These are phyloP conservation scores for Citeromyces siamensis DNA, from an alignment of 1,139 yeast genomes.

Conservation along the genomic window DNA sequence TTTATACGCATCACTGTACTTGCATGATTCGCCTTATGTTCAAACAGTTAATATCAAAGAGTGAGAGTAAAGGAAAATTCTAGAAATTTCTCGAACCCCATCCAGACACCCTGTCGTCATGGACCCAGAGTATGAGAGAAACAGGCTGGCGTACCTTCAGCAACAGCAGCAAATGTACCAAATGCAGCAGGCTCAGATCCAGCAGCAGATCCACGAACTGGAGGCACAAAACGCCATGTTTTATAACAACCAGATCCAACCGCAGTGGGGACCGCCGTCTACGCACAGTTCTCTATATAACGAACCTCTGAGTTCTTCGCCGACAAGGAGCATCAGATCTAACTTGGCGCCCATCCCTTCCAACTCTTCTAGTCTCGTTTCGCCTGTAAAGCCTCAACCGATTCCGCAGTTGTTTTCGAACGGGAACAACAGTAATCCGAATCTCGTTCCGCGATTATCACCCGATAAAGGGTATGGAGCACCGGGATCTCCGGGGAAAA, in stretches of 20 bases:
- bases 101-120: not conserved
- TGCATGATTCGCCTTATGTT: no score
- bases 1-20: no score
- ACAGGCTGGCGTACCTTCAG: constrained; percentile 2
- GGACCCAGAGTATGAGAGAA: constrained; percentile 1
- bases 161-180: constrained; percentile 3
- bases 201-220: constrained; percentile 10
- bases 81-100: no score
- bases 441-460: constrained; percentile 8
- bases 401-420: constrained; percentile 11
- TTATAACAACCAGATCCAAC: constrained; percentile 1
- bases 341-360: constrained; percentile 14
- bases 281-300: not conserved
- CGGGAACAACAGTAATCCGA: constrained; percentile 14
- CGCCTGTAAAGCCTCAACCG: constrained; percentile 11
- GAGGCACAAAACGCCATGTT: constrained; percentile 1
- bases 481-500: constrained; percentile 12
- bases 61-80: no score
- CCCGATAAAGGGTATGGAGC: not conserved
- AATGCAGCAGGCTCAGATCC: constrained; percentile 8
- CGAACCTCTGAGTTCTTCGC: constrained; percentile 16
- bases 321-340: constrained; percentile 17
- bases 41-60: no score
- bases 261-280: constrained; percentile 1
- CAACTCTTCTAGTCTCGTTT: constrained; percentile 13